Evolutionary conservation across 1,284 basidiomycete genomes (phyloP).

Genomic region (Tremellales sp.): DNA sequence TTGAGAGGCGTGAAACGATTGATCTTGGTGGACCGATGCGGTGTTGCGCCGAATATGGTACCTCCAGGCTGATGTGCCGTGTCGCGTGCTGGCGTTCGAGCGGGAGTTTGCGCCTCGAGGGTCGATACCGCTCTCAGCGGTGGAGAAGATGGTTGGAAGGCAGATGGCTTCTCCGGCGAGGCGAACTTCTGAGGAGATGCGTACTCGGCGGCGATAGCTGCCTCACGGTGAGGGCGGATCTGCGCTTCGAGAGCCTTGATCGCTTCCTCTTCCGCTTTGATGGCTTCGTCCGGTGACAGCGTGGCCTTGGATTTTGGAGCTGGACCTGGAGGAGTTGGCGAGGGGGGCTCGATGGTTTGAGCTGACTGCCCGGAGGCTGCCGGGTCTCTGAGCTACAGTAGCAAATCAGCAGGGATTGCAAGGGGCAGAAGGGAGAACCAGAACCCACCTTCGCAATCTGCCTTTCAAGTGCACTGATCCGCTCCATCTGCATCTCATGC

Average conservation of each 20-base stretch:
- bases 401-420: too few relatives aligned
- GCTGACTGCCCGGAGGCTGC: not conserved
- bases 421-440: too few relatives aligned
- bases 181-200: conserved; percentile 1
- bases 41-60: conserved; percentile 34
- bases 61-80: too few relatives aligned
- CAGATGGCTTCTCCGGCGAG: conserved; percentile 1
- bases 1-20: conserved; percentile 33
- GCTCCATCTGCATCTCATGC: conserved; percentile 28
- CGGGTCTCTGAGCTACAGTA: not conserved
- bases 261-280: conserved; percentile 43
- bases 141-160: conserved; percentile 1
- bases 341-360: not conserved
- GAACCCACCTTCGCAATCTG: conserved; percentile 35
- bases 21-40: conserved; percentile 12
- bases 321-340: not conserved
- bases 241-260: conserved; percentile 33
- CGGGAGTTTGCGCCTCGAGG: conserved; percentile 10
- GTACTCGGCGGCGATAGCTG: not conserved
- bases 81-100: conserved; percentile 13
- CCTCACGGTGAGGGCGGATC: conserved; percentile 23
- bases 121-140: conserved; percentile 1
- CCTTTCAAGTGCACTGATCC: conserved; percentile 34
- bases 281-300: conserved; percentile 36
- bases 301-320: not conserved